phyloP scores from a whole-genome alignment of 2,329 filamentous ascomycete species.

The Colletotrichum acutatum region DNA sequence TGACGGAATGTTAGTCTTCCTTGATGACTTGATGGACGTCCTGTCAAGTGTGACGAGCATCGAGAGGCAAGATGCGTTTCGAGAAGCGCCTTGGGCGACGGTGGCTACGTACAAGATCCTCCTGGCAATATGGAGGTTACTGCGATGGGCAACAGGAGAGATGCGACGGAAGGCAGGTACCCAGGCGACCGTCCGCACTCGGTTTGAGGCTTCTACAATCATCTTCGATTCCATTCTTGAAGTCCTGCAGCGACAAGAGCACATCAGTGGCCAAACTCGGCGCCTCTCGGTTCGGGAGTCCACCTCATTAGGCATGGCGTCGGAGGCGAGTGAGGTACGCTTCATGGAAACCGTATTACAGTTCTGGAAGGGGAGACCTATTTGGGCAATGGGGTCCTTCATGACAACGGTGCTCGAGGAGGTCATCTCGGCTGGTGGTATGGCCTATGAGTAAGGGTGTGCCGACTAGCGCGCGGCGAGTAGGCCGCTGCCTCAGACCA shows the following conservation, averaged over 20 bases:
- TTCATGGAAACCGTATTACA: conserved; percentile 34
- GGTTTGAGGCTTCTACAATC: conserved; percentile 39
- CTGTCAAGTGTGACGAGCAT: conserved; percentile 33
- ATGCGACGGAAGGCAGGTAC: conserved; percentile 37
- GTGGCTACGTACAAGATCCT: conserved; percentile 43
- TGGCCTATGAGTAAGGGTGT: conserved; percentile 11
- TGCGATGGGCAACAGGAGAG: conserved; percentile 42
- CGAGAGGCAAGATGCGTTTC: conserved; percentile 25
- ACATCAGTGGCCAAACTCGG: neutral
- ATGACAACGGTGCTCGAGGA: conserved; percentile 37
- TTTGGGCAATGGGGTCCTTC: conserved; percentile 35
- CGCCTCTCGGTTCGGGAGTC: conserved; percentile 18
- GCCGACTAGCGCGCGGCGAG: conserved; percentile 7
- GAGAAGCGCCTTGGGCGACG: conserved; percentile 45
- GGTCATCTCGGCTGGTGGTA: conserved; percentile 23
- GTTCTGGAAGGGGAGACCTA: conserved; percentile 36
- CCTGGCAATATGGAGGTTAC: conserved; percentile 44
- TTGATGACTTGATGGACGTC: conserved; percentile 42
- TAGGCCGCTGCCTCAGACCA: neutral
- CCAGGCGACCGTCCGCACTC: conserved; percentile 35
- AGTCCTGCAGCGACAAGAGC: conserved; percentile 18
- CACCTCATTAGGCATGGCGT: conserved; percentile 15
- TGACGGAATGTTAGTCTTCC: conserved; percentile 41
- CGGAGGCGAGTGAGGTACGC: conserved; percentile 32
- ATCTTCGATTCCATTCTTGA: conserved; percentile 42